Conservation (phyloP, 2,329 filamentous ascomycete species). For the Ophiocordyceps camponoti-saundersi region DNA sequence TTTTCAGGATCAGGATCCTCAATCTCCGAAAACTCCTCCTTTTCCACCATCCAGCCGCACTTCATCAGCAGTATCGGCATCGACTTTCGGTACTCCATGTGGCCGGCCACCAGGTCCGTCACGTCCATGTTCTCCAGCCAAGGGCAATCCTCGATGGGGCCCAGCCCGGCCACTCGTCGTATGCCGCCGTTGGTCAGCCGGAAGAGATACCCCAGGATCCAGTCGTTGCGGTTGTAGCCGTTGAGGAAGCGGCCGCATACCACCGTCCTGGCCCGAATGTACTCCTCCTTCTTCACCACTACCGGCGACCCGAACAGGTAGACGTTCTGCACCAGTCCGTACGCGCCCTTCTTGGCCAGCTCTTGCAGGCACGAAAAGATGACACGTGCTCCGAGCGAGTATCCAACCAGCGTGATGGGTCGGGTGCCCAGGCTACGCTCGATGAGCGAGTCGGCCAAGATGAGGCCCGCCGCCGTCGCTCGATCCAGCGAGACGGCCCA, state of each 20-base stretch:
- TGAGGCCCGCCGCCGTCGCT: slow-evolving; percentile 74
- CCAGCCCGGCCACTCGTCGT: slow-evolving; percentile 71
- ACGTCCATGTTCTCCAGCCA: slow-evolving; percentile 83
- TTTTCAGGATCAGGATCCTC: slow-evolving; percentile 95
- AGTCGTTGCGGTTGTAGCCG: slow-evolving; percentile 86
- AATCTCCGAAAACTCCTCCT: slow-evolving; percentile 89
- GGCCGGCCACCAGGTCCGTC: slow-evolving; percentile 69
- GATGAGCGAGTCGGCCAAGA: slow-evolving; percentile 84
- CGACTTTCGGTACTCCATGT: slow-evolving; percentile 90
- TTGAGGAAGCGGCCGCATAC: slow-evolving; percentile 90
- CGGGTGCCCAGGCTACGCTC: slow-evolving; percentile 81
- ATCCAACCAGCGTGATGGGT: slow-evolving; percentile 85
- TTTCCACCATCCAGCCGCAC: slow-evolving; percentile 81
- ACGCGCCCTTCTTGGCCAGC: slow-evolving; percentile 66
- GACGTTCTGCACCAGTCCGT: slow-evolving; percentile 83
- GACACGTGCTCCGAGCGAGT: slow-evolving; percentile 79
- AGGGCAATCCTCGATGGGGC: slow-evolving; percentile 55
- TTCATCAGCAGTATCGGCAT: slow-evolving; percentile 80
- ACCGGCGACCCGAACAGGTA: slow-evolving; percentile 88
- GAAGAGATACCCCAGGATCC: slow-evolving; percentile 95
- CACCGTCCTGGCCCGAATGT: slow-evolving; percentile 60
- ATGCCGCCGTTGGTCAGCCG: slow-evolving; percentile 86
- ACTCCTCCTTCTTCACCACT: slow-evolving; percentile 85
- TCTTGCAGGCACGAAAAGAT: slow-evolving; percentile 87
- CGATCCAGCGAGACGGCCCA: slow-evolving; percentile 94